These are phyloP conservation scores for Monilinia laxa DNA, from an alignment of 2,329 filamentous ascomycete species.

Conservation along the genomic window DNA sequence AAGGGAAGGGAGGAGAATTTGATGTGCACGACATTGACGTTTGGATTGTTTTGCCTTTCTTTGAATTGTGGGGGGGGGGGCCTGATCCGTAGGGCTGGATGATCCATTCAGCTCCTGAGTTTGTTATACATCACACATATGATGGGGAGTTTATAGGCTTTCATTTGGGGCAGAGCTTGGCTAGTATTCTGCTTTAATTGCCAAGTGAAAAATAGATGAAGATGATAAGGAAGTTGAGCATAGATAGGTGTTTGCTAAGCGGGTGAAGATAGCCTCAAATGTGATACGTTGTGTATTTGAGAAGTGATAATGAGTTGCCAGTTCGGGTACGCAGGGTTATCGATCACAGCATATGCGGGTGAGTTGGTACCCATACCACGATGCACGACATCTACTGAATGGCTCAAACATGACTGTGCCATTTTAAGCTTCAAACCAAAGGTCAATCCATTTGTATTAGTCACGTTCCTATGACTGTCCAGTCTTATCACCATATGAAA, in stretches of 20 bases:
- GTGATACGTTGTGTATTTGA: slow-evolving; percentile 4
- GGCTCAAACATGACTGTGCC: not conserved
- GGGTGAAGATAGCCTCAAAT: not conserved
- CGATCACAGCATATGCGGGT: slow-evolving; percentile 5
- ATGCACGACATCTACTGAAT: slow-evolving; percentile 3
- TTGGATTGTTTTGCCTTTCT: not conserved
- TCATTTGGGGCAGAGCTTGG: slow-evolving; percentile 2
- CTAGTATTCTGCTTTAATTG: not conserved
- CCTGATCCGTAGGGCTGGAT: slow-evolving; percentile 13
- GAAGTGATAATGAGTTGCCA: slow-evolving; percentile 1
- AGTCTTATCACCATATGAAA: not conserved
- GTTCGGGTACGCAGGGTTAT: not conserved
- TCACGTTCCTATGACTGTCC: not conserved
- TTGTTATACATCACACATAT: slow-evolving; percentile 6
- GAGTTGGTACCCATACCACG: slow-evolving; percentile 3
- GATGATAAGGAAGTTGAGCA: not conserved
- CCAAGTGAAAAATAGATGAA: slow-evolving; percentile 7
- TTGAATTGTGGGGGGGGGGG: slow-evolving; percentile 6
- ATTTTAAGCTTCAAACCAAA: not conserved
- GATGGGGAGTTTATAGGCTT: not conserved
- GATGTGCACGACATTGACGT: slow-evolving; percentile 12
- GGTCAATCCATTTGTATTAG: not conserved
- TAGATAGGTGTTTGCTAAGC: not conserved
- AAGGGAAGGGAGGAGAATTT: not conserved
- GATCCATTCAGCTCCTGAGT: slow-evolving; percentile 1